Evolutionary conservation across 2,329 filamentous ascomycete genomes (phyloP), one percentile per base, ranked within the genome.

Genomic region (Macrophomina pseudophaseolina): DNA sequence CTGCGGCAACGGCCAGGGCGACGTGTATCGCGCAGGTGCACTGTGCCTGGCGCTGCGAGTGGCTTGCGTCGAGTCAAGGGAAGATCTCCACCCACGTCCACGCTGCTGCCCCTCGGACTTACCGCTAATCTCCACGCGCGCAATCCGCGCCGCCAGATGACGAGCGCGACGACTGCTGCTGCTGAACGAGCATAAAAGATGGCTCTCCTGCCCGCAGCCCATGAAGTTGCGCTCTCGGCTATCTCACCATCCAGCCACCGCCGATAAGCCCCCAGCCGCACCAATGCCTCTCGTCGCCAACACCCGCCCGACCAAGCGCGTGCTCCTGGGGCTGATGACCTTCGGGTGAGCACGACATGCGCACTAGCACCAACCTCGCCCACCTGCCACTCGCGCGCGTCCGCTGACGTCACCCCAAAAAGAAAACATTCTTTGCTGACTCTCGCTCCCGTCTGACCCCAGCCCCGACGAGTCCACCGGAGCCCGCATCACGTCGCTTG

Each of bases 251-350:
- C 32, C 53, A 46, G 58, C 46, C 58, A 48, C 28, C 59, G 9
- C 35, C 23, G 53, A 58, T 58, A 58, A 44, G 53, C 53, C 5
- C 28, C 28, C 56, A 46, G 16, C 56, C 40, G 56, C 56, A 33
- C 56, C 56, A 32, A 81, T 81, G 80, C 78, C 79, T 71, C 76
- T 81, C 64, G 72, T 81, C 68, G 74, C 74, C 35, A 74, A 79
- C 56, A 48, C 56, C 54, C 80, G 79, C 63, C 78, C 78, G 65
- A 90, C 88, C 71, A 85, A 89, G 70, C 87, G 91, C 69, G 83
- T 93, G 73, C 92, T 97, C 83, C 88, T 97, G 46, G 92, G 93
- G 70, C 85, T 93, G 65, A 95, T 96, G 93, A 94, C 90, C 74
- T 93, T 93, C 81, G 91, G 90, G 78, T 78, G 72, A 23, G 69